A percentile compares a stretch with the other conserved stretches of the same genome.
phyloP scores from a whole-genome alignment of 176 grass and related monocot species.

The Poa annua region DNA sequence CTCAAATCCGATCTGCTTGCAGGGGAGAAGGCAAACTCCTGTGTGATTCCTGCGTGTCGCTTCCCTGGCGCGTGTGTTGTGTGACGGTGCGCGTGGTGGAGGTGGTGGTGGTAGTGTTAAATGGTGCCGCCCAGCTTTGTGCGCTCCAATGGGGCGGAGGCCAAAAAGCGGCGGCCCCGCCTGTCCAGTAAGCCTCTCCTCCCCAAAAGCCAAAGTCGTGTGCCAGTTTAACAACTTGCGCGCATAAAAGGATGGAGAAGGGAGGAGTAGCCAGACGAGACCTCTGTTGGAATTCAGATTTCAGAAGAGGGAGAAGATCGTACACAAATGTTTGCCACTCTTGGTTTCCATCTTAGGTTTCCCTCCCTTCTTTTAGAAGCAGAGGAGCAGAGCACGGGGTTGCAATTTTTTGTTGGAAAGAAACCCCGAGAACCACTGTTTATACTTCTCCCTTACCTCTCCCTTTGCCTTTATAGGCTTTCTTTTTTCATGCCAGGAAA shows the following conservation, averaged over 20 bases:
- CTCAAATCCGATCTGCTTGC: slow-evolving; percentile 37
- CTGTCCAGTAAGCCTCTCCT: slow-evolving; percentile 38
- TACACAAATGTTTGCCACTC: slow-evolving; percentile 47
- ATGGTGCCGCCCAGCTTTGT: slow-evolving; percentile 70
- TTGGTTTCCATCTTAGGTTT: slow-evolving; percentile 34
- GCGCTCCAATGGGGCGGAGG: slow-evolving; percentile 66
- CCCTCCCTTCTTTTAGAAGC: not conserved
- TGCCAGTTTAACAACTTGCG: slow-evolving; percentile 57
- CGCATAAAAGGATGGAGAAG: slow-evolving; percentile 24
- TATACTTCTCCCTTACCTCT: not conserved
- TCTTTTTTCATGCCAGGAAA: slow-evolving; percentile 35
- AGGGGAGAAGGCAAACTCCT: slow-evolving; percentile 41
- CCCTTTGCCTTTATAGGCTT: slow-evolving; percentile 30
- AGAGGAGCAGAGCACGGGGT: not conserved
- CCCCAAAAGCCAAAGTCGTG: slow-evolving; percentile 54
- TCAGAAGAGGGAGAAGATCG: slow-evolving; percentile 21
- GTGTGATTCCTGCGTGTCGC: slow-evolving; percentile 34
- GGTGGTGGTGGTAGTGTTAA: slow-evolving; percentile 51
- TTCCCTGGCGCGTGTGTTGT: slow-evolving; percentile 12
- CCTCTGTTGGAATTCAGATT: slow-evolving; percentile 51
- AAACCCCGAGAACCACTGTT: not conserved
- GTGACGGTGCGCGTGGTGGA: slow-evolving; percentile 49
- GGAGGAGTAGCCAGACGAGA: slow-evolving; percentile 18
- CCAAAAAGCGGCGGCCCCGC: slow-evolving; percentile 64
- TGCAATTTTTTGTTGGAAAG: not conserved